Conservation (phyloP, 495 filamentous ascomycete species). For the Paragyromitra xinjiangensis region DNA sequence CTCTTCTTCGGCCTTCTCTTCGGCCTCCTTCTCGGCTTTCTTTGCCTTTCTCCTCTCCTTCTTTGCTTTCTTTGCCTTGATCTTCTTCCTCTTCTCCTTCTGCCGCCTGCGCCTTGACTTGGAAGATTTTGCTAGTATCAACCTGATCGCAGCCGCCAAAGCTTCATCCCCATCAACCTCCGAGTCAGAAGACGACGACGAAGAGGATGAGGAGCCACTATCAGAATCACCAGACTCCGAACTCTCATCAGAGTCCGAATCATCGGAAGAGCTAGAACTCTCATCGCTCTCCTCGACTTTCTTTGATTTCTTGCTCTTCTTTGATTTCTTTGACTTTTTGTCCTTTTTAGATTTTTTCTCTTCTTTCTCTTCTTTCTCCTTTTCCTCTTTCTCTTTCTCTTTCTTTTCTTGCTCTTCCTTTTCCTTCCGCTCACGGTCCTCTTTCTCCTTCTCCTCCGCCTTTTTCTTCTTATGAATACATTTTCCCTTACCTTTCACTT, state of each 20-base stretch:
- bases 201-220: slow-evolving; percentile 50
- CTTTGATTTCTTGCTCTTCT: slow-evolving; percentile 57
- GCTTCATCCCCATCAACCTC: slow-evolving; percentile 58
- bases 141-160: slow-evolving; percentile 49
- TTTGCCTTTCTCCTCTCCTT: slow-evolving; percentile 65
- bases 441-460: slow-evolving; percentile 60
- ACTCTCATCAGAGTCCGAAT: slow-evolving; percentile 45
- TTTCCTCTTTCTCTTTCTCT: slow-evolving; percentile 59
- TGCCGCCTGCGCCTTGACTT: slow-evolving; percentile 56
- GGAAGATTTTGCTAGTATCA: slow-evolving; percentile 53
- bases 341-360: slow-evolving; percentile 59
- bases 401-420: slow-evolving; percentile 55
- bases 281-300: slow-evolving; percentile 55
- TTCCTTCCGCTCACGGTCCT: slow-evolving; percentile 59
- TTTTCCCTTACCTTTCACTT: slow-evolving; percentile 41
- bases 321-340: slow-evolving; percentile 58
- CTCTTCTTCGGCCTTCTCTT: slow-evolving; percentile 54
- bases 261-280: slow-evolving; percentile 46
- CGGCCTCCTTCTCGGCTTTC: slow-evolving; percentile 54
- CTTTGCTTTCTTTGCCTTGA: slow-evolving; percentile 60
- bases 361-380: slow-evolving; percentile 61
- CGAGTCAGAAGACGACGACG: slow-evolving; percentile 60
- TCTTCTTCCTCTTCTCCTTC: slow-evolving; percentile 58
- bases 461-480: slow-evolving; percentile 58
- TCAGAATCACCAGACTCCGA: slow-evolving; percentile 49